Evolutionary conservation across 2,329 filamentous ascomycete species (phyloP).

Genomic region (Lasiodiplodia theobromae): DNA sequence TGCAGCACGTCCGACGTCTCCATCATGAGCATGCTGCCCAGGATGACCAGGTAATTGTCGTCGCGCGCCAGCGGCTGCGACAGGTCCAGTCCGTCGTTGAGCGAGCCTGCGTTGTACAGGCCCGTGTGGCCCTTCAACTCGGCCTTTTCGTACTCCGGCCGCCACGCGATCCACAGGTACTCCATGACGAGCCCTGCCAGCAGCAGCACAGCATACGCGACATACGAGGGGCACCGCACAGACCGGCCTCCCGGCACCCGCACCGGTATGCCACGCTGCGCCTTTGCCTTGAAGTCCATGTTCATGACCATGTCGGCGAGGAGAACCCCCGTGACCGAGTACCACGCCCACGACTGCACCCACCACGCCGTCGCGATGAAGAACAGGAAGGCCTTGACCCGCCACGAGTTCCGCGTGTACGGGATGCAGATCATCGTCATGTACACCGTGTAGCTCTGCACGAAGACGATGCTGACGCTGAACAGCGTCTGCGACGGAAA

Average conservation of each 20-base stretch:
- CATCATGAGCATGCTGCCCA: conserved; percentile 51
- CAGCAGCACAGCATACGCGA: conserved; percentile 42
- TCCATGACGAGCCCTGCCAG: conserved; percentile 49
- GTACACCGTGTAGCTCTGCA: conserved; percentile 57
- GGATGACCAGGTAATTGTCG: conserved; percentile 54
- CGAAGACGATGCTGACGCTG: conserved; percentile 54
- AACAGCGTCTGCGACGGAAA: conserved; percentile 57
- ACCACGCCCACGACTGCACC: conserved; percentile 58
- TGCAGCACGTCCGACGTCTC: conserved; percentile 50
- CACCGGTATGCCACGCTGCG: conserved; percentile 25
- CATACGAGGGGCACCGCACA: conserved; percentile 38
- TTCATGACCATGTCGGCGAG: conserved; percentile 52
- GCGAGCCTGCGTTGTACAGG: conserved; percentile 47
- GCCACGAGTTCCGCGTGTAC: conserved; percentile 52
- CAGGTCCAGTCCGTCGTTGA: conserved; percentile 46
- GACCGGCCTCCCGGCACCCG: conserved; percentile 29
- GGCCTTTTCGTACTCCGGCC: conserved; percentile 43
- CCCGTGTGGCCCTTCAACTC: conserved; percentile 53
- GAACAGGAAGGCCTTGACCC: conserved; percentile 46
- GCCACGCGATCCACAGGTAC: conserved; percentile 53
- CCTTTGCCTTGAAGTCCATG: conserved; percentile 47
- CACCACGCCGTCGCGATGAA: conserved; percentile 56
- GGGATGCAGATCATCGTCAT: conserved; percentile 58
- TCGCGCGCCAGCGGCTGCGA: conserved; percentile 48
- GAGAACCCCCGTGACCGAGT: conserved; percentile 57